A percentile compares a stretch with the other conserved stretches of the same genome.
These are phyloP conservation scores for Phytophthora capsici DNA, from an alignment of 352 stramenopile species.

Conservation along the genomic window DNA sequence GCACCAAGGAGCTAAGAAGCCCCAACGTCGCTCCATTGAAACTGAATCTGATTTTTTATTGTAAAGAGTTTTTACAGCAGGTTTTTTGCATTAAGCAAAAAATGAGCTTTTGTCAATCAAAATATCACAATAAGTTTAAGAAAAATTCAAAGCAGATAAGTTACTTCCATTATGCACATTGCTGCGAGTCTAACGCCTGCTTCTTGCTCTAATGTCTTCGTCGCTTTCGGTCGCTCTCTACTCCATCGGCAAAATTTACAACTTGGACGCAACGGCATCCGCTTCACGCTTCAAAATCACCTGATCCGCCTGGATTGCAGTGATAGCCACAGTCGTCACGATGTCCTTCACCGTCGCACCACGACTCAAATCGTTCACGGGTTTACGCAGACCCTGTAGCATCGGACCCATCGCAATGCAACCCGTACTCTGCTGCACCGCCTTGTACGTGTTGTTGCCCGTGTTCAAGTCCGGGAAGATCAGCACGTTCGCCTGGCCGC, in stretches of 20 bases:
- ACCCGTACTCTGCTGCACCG: slow-evolving; percentile 80
- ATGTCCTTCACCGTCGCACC: slow-evolving; percentile 91
- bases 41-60: no score
- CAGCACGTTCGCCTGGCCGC: slow-evolving; percentile 83
- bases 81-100: no score
- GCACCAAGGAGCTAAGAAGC: slow-evolving; percentile 10
- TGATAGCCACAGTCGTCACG: slow-evolving; percentile 90
- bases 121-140: not conserved
- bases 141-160: slow-evolving; percentile 32
- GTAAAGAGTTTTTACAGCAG: no score
- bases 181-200: slow-evolving; percentile 3
- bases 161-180: slow-evolving; percentile 36
- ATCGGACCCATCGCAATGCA: slow-evolving; percentile 89
- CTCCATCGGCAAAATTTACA: slow-evolving; percentile 18
- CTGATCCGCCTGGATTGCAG: slow-evolving; percentile 85
- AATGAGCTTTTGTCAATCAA: no score
- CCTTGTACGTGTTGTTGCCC: slow-evolving; percentile 92
- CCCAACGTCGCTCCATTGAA: slow-evolving; percentile 1
- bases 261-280: slow-evolving; percentile 16
- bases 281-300: slow-evolving; percentile 46
- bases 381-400: slow-evolving; percentile 88
- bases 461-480: slow-evolving; percentile 91
- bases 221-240: slow-evolving; percentile 18
- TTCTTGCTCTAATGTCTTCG: slow-evolving; percentile 21
- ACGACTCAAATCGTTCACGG: slow-evolving; percentile 90